Base-by-base conservation (phyloP, 345 rosid species). In the Hibiscus tridactylites region DNA sequence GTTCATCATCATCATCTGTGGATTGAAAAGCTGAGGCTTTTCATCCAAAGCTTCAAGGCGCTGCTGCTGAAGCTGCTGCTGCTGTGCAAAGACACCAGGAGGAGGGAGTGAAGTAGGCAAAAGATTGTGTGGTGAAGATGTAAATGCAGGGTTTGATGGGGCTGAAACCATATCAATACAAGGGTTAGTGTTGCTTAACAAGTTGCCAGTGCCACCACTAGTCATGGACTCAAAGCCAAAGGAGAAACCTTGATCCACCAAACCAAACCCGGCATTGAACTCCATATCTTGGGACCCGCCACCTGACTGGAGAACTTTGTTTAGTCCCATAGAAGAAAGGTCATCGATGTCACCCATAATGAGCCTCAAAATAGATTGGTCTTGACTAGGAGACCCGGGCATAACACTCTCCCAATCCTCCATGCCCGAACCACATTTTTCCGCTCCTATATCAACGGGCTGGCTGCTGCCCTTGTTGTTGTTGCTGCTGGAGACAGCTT, bases 311-410 rank as follows among this genome's bases (percentile, higher is more conserved):
- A 88, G 80, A 58, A 88, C 79, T 80, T 71, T 82, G 87, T 82
- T 85, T 12, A 90, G 64, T 29, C 90, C 91, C 67, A 79, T 26
- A 53, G 91, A 82, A 9, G 90, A 82, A 9, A 89, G 84, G 76
- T 88, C 93, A 53, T 85, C 91, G 15, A 83, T 69, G 62, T 90
- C 91, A 33, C 90, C 93, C 96, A 90, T 85, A 69, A 90, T 83
- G 71, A 88, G 81, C 82, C 81, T 82, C 76, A 90, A 78, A 63
- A 90, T 88, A 13, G 61, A 57, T 21, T 57, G 61, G 1, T 57
- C 61, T 52, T 52, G 57, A 52, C 57, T 52, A 52, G 21, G 57
- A 52, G 57, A 52, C 57, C 57, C 57, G 7, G 57, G 21, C 7
- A 52, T 1, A n/a, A 52, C 57, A 57, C 13, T 3, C 31, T 57